Conservation (phyloP, 371 early-diverging fungal genomes). For the Apophysomyces ossiformis region DNA sequence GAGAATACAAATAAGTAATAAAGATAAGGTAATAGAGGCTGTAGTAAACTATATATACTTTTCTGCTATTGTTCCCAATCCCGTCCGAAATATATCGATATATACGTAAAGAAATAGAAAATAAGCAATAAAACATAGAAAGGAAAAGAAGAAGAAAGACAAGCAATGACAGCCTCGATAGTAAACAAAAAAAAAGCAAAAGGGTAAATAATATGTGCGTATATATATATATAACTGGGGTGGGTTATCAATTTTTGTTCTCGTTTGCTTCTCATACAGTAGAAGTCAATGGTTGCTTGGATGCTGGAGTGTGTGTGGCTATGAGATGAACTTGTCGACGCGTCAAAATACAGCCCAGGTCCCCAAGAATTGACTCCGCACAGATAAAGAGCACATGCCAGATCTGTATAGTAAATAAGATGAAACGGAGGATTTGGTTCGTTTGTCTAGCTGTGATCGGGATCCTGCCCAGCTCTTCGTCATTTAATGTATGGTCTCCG, state of each 20-base stretch:
- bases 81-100: neutral
- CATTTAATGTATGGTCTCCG: neutral
- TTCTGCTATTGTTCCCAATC: neutral
- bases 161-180: too few relatives aligned
- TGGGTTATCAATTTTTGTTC: neutral
- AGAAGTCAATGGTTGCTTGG: neutral
- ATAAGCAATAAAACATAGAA: neutral
- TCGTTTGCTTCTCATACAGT: neutral
- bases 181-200: too few relatives aligned
- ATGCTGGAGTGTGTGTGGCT: neutral
- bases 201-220: neutral
- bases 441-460: neutral
- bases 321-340: neutral
- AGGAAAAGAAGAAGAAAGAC: neutral
- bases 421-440: conserved; percentile 1
- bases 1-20: neutral
- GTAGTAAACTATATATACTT: neutral
- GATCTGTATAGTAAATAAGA: conserved; percentile 19
- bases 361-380: conserved; percentile 14
- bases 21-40: neutral
- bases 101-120: neutral
- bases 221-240: neutral
- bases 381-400: conserved; percentile 26
- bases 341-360: neutral
- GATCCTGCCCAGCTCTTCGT: conserved; percentile 3